phyloP scores from a whole-genome alignment of 2,329 filamentous ascomycete species.

The Cercospora sp. region DNA sequence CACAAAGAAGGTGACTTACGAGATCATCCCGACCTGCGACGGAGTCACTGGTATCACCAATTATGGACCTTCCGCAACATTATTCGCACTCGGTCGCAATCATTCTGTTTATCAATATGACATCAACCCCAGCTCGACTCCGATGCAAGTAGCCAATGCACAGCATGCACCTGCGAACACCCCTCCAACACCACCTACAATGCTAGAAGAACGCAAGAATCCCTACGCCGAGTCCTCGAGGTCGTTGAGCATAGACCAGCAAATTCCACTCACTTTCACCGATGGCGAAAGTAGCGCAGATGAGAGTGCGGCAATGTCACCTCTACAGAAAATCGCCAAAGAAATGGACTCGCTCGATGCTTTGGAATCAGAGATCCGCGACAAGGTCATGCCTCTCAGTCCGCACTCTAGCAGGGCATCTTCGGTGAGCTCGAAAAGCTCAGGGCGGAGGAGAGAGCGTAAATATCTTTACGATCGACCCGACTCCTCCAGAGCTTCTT shows the following conservation, averaged over 20 bases:
- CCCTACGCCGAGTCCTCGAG: slow-evolving; percentile 35
- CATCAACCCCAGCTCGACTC: slow-evolving; percentile 68
- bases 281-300: slow-evolving; percentile 74
- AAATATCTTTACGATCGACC: slow-evolving; percentile 52
- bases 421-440: slow-evolving; percentile 62
- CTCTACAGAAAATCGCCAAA: slow-evolving; percentile 71
- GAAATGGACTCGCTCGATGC: slow-evolving; percentile 66
- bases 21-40: slow-evolving; percentile 81
- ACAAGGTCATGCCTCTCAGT: slow-evolving; percentile 66
- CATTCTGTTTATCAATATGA: slow-evolving; percentile 95
- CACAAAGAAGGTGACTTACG: slow-evolving; percentile 94
- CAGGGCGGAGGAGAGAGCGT: slow-evolving; percentile 43
- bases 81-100: slow-evolving; percentile 87
- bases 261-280: slow-evolving; percentile 39
- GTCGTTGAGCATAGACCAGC: slow-evolving; percentile 26
- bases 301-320: slow-evolving; percentile 62
- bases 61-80: slow-evolving; percentile 83
- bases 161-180: slow-evolving; percentile 79
- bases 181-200: slow-evolving; percentile 80
- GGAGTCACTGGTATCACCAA: slow-evolving; percentile 79
- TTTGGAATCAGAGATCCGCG: slow-evolving; percentile 52
- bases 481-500: slow-evolving; percentile 41
- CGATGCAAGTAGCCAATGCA: slow-evolving; percentile 78
- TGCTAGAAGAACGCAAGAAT: slow-evolving; percentile 68
- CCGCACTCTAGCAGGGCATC: slow-evolving; percentile 65